These are phyloP conservation scores for Suillus sp. DNA, from an alignment of 768 basidiomycete genomes.

Conservation along the genomic window DNA sequence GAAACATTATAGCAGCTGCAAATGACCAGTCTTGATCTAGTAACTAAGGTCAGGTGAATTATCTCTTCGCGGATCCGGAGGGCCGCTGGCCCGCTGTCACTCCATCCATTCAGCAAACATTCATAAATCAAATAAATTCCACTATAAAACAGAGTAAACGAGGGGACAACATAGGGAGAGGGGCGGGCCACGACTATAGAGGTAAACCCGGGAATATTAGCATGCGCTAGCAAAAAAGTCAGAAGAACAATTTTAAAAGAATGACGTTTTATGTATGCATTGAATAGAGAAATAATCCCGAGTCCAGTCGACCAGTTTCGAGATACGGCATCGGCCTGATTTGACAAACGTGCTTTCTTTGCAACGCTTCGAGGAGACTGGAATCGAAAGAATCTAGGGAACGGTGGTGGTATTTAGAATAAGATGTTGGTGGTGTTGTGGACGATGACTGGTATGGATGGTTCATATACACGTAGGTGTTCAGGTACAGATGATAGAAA, in stretches of 20 bases:
- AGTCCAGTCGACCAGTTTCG: slow-evolving; percentile 7
- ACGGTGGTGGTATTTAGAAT: slow-evolving; percentile 7
- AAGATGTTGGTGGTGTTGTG: slow-evolving; percentile 8
- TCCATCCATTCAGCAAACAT: neutral
- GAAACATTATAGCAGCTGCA: neutral
- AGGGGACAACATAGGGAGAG: slow-evolving; percentile 33
- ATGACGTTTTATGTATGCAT: slow-evolving; percentile 13
- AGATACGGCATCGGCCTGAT: neutral
- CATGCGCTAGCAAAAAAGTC: slow-evolving; percentile 18
- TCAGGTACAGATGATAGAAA: neutral
- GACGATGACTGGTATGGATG: neutral
- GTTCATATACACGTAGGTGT: neutral
- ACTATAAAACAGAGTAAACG: slow-evolving; percentile 15
- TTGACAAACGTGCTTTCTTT: neutral
- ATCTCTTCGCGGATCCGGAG: neutral
- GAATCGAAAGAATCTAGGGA: slow-evolving; percentile 11
- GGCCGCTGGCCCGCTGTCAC: neutral
- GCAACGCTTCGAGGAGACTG: neutral
- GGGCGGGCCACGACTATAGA: slow-evolving; percentile 16
- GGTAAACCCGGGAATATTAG: slow-evolving; percentile 28
- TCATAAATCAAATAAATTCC: slow-evolving; percentile 7
- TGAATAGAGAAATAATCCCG: slow-evolving; percentile 9
- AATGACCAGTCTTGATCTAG: neutral
- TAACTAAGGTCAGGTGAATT: slow-evolving; percentile 4
- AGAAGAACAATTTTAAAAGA: slow-evolving; percentile 13